A percentile compares a stretch with the other conserved stretches of the same genome.
Evolutionary conservation across 2,329 filamentous ascomycete genomes (phyloP).

Genomic region (Penicillium sp.): DNA sequence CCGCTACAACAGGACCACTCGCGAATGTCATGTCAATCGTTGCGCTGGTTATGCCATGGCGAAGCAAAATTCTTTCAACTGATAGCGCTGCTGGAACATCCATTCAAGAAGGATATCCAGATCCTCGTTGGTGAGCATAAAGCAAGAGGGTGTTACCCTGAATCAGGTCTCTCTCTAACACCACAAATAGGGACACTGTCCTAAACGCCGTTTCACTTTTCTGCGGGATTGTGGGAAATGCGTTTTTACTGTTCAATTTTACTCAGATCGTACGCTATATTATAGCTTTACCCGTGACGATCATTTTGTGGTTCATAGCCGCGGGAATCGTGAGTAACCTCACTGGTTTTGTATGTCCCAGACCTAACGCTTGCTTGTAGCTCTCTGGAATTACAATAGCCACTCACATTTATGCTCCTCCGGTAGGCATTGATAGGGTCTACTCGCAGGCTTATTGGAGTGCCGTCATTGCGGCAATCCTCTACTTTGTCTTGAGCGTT

Average conservation of each 20-base stretch:
- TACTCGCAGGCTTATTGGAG: slow-evolving; percentile 88
- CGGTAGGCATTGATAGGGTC: slow-evolving; percentile 47
- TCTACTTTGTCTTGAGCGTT: slow-evolving; percentile 76
- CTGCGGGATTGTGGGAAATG: slow-evolving; percentile 73
- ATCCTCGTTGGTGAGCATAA: slow-evolving; percentile 65
- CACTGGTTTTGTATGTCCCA: neutral
- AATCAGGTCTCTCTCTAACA: neutral
- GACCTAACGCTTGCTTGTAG: slow-evolving; percentile 31
- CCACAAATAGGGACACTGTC: slow-evolving; percentile 57
- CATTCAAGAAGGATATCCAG: slow-evolving; percentile 56
- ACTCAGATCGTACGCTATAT: slow-evolving; percentile 74
- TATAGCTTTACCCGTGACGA: slow-evolving; percentile 78
- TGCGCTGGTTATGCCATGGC: slow-evolving; percentile 78
- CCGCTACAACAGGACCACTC: slow-evolving; percentile 79
- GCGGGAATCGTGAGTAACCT: slow-evolving; percentile 53
- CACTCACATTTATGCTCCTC: slow-evolving; percentile 61
- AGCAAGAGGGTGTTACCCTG: neutral
- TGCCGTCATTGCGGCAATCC: slow-evolving; percentile 71
- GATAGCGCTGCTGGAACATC: slow-evolving; percentile 48
- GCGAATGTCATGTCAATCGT: slow-evolving; percentile 87
- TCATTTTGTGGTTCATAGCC: slow-evolving; percentile 70
- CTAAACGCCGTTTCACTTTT: slow-evolving; percentile 76
- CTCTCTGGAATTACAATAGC: slow-evolving; percentile 65
- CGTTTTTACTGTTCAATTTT: slow-evolving; percentile 85
- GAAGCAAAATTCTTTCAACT: slow-evolving; percentile 52